phyloP scores from a whole-genome alignment of 768 basidiomycete species.

The Leucosporidium creatinivorum region DNA sequence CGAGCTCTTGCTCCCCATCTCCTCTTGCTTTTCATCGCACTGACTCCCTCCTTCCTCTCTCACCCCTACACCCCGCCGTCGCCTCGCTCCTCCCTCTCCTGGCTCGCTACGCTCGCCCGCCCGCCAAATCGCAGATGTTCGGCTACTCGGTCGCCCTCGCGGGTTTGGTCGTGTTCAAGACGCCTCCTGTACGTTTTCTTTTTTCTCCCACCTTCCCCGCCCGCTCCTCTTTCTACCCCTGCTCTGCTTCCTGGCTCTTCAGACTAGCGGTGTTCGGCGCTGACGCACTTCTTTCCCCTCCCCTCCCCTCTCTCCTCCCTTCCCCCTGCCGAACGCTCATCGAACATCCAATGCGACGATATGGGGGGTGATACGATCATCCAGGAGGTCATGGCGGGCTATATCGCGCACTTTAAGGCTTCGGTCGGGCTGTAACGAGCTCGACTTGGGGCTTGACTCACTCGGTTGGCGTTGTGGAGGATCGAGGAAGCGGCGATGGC shows the following conservation, averaged over 20 bases:
- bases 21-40: background rate
- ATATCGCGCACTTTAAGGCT: background rate
- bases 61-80: too few relatives aligned
- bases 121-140: background rate
- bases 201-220: too few relatives aligned
- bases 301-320: too few relatives aligned
- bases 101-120: background rate
- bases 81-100: background rate
- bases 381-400: background rate
- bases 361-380: too few relatives aligned
- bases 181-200: background rate
- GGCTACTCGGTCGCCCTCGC: slow-evolving; percentile 81
- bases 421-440: background rate
- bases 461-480: too few relatives aligned
- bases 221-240: too few relatives aligned
- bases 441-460: too few relatives aligned
- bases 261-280: too few relatives aligned
- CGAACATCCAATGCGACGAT: too few relatives aligned
- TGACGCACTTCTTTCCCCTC: background rate
- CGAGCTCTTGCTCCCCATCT: background rate
- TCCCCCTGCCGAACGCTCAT: too few relatives aligned
- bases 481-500: too few relatives aligned
- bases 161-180: slow-evolving; percentile 66
- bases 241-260: background rate
- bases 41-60: background rate